Percentiles rank a stretch among this genome's conserved stretches.
Evolutionary conservation across 768 basidiomycete genomes (phyloP).

Genomic region (Tylopilus subfusipes): DNA sequence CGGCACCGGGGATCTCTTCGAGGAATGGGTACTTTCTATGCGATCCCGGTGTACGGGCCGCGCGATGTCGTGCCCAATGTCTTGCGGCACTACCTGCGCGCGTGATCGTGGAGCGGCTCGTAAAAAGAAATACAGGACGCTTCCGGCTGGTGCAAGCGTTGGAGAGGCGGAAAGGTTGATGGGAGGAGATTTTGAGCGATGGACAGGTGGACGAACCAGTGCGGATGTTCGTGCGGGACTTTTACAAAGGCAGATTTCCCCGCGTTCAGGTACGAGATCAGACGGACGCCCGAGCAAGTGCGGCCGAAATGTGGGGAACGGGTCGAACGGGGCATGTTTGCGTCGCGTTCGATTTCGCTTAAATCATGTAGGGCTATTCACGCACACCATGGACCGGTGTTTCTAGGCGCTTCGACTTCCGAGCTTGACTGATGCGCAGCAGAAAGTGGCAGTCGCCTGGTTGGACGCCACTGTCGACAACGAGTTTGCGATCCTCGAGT

Average conservation of each 20-base stretch:
- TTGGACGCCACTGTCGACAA: conserved; percentile 46
- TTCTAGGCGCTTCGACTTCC: conserved; percentile 61
- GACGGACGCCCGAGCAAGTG: conserved; percentile 63
- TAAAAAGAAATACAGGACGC: conserved; percentile 43
- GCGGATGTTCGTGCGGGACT: conserved; percentile 57
- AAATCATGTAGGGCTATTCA: conserved; percentile 53
- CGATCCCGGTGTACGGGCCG: conserved; percentile 51
- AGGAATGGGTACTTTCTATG: conserved; percentile 80
- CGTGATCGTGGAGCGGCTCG: conserved; percentile 44
- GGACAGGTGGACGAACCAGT: conserved; percentile 69
- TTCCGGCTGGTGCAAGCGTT: conserved; percentile 38
- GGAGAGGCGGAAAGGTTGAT: conserved; percentile 47
- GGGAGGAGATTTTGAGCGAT: conserved; percentile 57
- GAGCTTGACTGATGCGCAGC: conserved; percentile 44
- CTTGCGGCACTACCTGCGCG: conserved; percentile 54
- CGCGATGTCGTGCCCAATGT: conserved; percentile 57
- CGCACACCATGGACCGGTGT: conserved; percentile 62
- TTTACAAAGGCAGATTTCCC: conserved; percentile 56
- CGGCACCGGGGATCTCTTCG: conserved; percentile 66
- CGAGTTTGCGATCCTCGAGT: conserved; percentile 42
- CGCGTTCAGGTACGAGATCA: conserved; percentile 63
- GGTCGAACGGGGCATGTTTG: not conserved
- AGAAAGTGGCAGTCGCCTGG: conserved; percentile 53
- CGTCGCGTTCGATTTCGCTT: not conserved
- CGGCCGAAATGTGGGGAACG: conserved; percentile 46